A percentile compares a stretch with the other conserved stretches of the same genome.
Conservation (phyloP, 192 early-diverging fungal genomes). For the Coemansia sp. region DNA sequence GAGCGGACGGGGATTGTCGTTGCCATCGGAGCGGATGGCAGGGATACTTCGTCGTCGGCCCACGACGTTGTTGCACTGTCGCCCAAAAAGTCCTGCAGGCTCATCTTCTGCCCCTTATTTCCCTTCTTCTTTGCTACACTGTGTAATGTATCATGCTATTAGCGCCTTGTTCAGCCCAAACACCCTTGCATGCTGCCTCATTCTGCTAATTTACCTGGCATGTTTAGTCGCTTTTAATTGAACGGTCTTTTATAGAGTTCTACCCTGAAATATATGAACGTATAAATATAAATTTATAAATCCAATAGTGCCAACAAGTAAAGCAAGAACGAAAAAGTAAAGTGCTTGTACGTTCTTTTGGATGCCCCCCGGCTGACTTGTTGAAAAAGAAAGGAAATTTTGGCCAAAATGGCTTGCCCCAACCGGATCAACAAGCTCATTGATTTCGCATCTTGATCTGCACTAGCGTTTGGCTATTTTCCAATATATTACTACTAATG, state of each 20-base stretch:
- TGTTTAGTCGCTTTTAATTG: background rate
- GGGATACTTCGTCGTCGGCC: conserved; percentile 90
- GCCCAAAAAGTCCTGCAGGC: conserved; percentile 73
- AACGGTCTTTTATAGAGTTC: background rate
- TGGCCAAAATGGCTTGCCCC: background rate
- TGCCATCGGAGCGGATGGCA: conserved; percentile 75
- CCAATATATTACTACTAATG: no score
- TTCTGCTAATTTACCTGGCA: background rate
- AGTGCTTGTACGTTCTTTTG: background rate
- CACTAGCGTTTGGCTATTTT: no score
- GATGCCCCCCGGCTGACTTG: background rate
- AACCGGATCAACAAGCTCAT: background rate
- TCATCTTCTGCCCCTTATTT: conserved; percentile 66
- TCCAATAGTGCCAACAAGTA: background rate
- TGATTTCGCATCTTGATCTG: background rate
- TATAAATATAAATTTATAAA: background rate
- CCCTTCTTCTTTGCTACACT: conserved; percentile 72
- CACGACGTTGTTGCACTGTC: conserved; percentile 56
- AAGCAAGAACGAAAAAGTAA: background rate
- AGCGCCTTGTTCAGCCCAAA: background rate
- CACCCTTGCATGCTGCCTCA: background rate
- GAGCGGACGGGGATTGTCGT: conserved; percentile 13
- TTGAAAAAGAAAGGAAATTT: conserved; percentile 1
- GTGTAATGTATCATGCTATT: background rate
- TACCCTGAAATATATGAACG: background rate